These are phyloP conservation scores for Aureobasidium sp. DNA, from an alignment of 2,329 filamentous ascomycete species.

Conservation along the genomic window DNA sequence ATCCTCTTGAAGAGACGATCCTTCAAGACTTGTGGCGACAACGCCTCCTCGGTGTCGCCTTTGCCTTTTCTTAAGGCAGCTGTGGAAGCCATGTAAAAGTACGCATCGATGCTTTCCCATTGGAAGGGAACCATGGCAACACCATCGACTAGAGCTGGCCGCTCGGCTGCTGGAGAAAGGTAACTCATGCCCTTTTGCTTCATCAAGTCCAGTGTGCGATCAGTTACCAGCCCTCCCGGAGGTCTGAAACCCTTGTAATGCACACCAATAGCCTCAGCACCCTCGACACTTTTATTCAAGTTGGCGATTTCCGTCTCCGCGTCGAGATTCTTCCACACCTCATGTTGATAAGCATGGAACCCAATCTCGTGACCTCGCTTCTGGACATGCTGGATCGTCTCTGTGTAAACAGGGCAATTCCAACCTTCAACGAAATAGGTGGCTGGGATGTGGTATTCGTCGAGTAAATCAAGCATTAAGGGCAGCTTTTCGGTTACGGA, in stretches of 20 bases:
- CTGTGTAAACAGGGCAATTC: slow-evolving; percentile 25
- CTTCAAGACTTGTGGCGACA: slow-evolving; percentile 21
- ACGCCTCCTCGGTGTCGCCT: slow-evolving; percentile 20
- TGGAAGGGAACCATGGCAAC: slow-evolving; percentile 19
- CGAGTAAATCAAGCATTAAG: slow-evolving; percentile 23
- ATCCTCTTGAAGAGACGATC: slow-evolving; percentile 22
- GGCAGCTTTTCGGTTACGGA: slow-evolving; percentile 25
- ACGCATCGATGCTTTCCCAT: slow-evolving; percentile 29
- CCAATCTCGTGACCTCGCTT: slow-evolving; percentile 26
- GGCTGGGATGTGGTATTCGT: slow-evolving; percentile 23
- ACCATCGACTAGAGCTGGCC: slow-evolving; percentile 21
- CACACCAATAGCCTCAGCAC: slow-evolving; percentile 18
- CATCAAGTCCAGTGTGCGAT: slow-evolving; percentile 26
- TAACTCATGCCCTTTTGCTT: slow-evolving; percentile 26
- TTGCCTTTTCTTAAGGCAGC: slow-evolving; percentile 24
- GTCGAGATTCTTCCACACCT: slow-evolving; percentile 27
- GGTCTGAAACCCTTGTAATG: slow-evolving; percentile 27
- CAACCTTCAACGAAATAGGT: slow-evolving; percentile 31
- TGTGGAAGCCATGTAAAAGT: slow-evolving; percentile 29
- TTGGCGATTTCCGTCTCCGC: slow-evolving; percentile 21
- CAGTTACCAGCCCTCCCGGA: slow-evolving; percentile 27
- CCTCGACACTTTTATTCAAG: slow-evolving; percentile 24
- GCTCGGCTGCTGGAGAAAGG: slow-evolving; percentile 27
- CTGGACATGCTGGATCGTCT: slow-evolving; percentile 21
- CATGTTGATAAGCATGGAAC: slow-evolving; percentile 30